Conservation (phyloP, 257 asterid genomes). For the Nemophila menziesii region DNA sequence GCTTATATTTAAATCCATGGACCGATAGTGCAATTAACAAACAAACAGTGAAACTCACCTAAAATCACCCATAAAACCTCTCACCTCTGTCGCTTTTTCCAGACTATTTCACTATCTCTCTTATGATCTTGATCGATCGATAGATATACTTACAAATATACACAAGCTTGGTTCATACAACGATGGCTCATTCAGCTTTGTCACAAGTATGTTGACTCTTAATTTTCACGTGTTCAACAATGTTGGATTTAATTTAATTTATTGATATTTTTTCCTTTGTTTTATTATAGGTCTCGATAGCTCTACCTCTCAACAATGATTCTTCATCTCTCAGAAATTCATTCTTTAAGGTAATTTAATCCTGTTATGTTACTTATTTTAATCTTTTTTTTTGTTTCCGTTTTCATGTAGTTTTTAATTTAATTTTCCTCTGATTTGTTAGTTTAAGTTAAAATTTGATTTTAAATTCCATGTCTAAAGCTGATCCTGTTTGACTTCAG, state of each 20-base stretch:
- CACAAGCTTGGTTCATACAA: neutral
- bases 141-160: neutral
- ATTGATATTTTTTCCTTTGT: neutral
- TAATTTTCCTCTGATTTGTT: no score
- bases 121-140: neutral
- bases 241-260: neutral
- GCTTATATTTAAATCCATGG: no score
- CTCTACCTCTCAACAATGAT: constrained; percentile 32
- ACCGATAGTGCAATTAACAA: no score
- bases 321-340: constrained; percentile 27
- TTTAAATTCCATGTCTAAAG: neutral
- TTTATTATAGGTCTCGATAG: constrained; percentile 41
- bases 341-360: constrained; percentile 30
- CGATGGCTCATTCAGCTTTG: neutral
- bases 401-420: no score
- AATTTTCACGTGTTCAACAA: neutral
- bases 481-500: neutral
- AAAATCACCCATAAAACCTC: neutral
- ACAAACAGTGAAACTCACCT: neutral
- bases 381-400: no score
- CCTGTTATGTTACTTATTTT: neutral
- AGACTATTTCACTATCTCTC: neutral
- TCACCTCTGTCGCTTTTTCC: neutral
- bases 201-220: neutral
- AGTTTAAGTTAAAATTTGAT: no score